A percentile compares a stretch with the other conserved stretches of the same genome.
These are phyloP conservation scores for Pseudognaphalium luteoalbum DNA, from an alignment of 129 eudicot species.

Conservation along the genomic window DNA sequence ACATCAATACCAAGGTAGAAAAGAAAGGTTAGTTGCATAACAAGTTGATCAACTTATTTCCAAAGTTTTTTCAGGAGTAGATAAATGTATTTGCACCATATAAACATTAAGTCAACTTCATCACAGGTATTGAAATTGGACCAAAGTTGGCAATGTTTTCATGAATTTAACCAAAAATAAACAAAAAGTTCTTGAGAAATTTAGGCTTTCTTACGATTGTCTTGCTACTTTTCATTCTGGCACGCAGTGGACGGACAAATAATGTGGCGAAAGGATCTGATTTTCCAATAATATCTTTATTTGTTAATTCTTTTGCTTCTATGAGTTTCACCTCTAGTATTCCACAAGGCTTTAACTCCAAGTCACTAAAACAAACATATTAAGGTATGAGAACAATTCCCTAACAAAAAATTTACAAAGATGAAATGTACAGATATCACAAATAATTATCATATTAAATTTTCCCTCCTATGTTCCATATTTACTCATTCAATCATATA, in stretches of 20 bases:
- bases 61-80: not conserved
- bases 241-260: slow-evolving; percentile 75
- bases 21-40: not conserved
- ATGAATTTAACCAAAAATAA: not conserved
- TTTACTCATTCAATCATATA: not conserved
- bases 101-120: not conserved
- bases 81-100: not conserved
- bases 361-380: slow-evolving; percentile 46
- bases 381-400: slow-evolving; percentile 2
- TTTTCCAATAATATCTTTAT: slow-evolving; percentile 84
- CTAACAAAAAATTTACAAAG: not conserved
- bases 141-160: not conserved
- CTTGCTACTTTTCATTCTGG: slow-evolving; percentile 68
- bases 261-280: slow-evolving; percentile 85
- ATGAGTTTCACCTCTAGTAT: slow-evolving; percentile 78
- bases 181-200: not conserved
- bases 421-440: not conserved
- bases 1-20: not conserved
- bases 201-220: slow-evolving; percentile 52
- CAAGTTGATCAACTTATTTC: not conserved
- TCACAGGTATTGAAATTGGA: not conserved
- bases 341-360: slow-evolving; percentile 84
- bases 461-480: no score
- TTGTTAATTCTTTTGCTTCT: slow-evolving; percentile 84
- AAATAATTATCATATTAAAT: not conserved